Base-by-base conservation (phyloP, 2,329 filamentous ascomycete genomes). In the Acrocalymma vagum region DNA sequence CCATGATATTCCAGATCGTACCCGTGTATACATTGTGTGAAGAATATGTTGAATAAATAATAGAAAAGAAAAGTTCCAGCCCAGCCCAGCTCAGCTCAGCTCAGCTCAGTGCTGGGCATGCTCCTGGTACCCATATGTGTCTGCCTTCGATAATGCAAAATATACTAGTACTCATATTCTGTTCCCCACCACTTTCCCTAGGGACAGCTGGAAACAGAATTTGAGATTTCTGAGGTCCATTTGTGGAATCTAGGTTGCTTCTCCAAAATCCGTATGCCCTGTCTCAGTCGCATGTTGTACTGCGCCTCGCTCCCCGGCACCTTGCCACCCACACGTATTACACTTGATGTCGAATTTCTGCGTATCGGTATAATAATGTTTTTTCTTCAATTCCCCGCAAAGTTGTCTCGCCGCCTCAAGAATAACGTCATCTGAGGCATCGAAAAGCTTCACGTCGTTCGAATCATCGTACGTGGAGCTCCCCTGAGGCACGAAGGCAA, bases 321-420 rank as follows among this genome's bases (percentile, higher is more conserved):
- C 84, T 13, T 84, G 78, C 78, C 82, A 83, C 3, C 81, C 78
- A 61, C 88, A 93, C 3, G 78, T 74, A 51, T 91, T 90, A 67
- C 93, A 97, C 59, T 79, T 83, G 43, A 96, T 81, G 24, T 82
- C 78, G 62, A 96, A 90, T 1, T 85, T 85, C 15, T 87, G 82
- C 0, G 90, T 95, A 65, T 96, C 90, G 0, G 92, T 96, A 59
- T 84, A 96, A 65, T 97, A 97, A 65, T 95, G 83, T 43, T 79
- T 84, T 36, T 82, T 78, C 52, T 85, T 79, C 25, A 97, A 75
- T 46, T 86, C 65, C 26, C 59, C 69, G 46, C 76, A 79, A n/a
- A 80, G 62, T 47, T 78, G 65, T 29, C 67, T 57, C 0, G 92
- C 85, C 44, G 80, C 85, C 11, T 80, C 73, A 21, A 85, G 51